Evolutionary conservation across 306 rosid genomes (phyloP).

Genomic region (Canavalia ensiformis): DNA sequence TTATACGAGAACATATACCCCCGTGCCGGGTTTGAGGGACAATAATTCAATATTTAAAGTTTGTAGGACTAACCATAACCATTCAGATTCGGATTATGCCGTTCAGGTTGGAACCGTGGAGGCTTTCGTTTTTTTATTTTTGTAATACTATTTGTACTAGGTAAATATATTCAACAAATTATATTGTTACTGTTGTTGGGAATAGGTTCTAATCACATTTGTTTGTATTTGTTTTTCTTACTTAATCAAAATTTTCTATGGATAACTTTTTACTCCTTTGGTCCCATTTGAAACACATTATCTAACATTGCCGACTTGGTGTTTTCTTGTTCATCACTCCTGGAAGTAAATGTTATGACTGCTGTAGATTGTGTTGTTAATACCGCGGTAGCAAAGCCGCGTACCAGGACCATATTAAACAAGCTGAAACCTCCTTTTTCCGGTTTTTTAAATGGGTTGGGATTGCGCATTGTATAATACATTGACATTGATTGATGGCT

Average conservation of each 20-base stretch:
- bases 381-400: background rate
- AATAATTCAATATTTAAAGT: constrained; percentile 25
- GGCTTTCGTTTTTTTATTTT: background rate
- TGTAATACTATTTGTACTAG: constrained; percentile 24
- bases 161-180: constrained; percentile 32
- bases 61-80: constrained; percentile 37
- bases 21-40: constrained; percentile 13
- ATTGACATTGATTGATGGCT: background rate
- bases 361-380: background rate
- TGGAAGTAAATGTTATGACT: background rate
- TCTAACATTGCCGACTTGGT: constrained; percentile 16
- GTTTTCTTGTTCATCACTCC: constrained; percentile 17
- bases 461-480: background rate
- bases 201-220: constrained; percentile 24
- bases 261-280: constrained; percentile 6
- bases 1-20: constrained; percentile 26
- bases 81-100: constrained; percentile 11
- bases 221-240: constrained; percentile 23
- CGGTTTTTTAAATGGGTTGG: too few species aligned
- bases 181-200: constrained; percentile 29
- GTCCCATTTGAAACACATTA: constrained; percentile 1
- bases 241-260: constrained; percentile 10
- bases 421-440: background rate
- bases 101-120: constrained; percentile 8
- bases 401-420: background rate